Evolutionary conservation across 129 eudicot species (phyloP).

Genomic region (Flaveria brownii): DNA sequence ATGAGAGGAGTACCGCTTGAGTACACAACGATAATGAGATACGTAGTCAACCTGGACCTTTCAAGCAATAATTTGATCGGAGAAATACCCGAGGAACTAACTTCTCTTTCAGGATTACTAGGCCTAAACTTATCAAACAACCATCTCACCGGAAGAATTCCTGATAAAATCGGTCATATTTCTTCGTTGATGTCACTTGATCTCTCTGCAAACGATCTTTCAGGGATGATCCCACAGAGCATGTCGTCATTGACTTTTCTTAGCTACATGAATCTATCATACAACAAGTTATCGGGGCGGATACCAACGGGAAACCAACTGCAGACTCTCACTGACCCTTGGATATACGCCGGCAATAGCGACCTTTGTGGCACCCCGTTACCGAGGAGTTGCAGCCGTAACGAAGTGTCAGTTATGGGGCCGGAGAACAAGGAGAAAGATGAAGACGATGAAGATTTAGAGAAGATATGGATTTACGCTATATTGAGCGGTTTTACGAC

Average conservation of each 20-base stretch:
- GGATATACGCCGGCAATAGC: conserved; percentile 36
- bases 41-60: conserved; percentile 34
- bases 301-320: conserved; percentile 44
- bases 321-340: conserved; percentile 36
- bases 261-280: conserved; percentile 34
- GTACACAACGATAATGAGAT: conserved; percentile 30
- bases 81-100: conserved; percentile 31
- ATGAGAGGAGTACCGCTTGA: conserved; percentile 33
- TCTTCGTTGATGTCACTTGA: conserved; percentile 38
- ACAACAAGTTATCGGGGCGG: conserved; percentile 42
- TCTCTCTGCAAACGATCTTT: conserved; percentile 38
- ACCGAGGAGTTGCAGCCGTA: conserved; percentile 26
- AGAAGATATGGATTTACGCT: conserved; percentile 27
- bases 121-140: conserved; percentile 41
- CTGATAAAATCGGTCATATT: conserved; percentile 36
- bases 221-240: conserved; percentile 43
- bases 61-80: conserved; percentile 34
- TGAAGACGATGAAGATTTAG: neutral
- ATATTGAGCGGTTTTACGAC: conserved; percentile 29
- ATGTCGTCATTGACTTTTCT: conserved; percentile 24
- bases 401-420: neutral
- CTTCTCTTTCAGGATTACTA: conserved; percentile 21
- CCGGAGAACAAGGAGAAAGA: neutral
- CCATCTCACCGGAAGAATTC: conserved; percentile 37
- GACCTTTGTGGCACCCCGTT: conserved; percentile 47